Percentiles rank a stretch among this genome's conserved stretches.
Conservation (phyloP, 1,139 yeast species). For the Protomyces arabidopsidicola region DNA sequence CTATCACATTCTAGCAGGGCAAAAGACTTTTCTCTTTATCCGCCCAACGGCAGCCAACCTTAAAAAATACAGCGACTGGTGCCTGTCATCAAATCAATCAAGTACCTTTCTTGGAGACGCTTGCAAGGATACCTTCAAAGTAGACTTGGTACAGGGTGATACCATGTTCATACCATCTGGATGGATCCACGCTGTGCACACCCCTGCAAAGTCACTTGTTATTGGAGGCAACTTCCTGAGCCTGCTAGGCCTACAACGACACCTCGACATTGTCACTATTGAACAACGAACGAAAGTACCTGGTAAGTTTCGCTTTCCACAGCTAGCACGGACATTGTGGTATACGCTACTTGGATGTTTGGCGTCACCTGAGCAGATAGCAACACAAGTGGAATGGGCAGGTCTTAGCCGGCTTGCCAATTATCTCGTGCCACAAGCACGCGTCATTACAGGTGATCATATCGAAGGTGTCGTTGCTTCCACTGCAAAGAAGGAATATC, state of each 20-base stretch:
- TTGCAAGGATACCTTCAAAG: constrained; percentile 50
- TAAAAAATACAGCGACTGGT: constrained; percentile 64
- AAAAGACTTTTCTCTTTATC: constrained; percentile 66
- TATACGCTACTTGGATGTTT: constrained; percentile 41
- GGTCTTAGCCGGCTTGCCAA: not conserved
- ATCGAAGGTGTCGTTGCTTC: not conserved
- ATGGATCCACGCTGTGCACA: constrained; percentile 87
- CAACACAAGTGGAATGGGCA: not conserved
- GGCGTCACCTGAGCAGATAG: not conserved
- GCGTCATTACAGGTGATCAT: not conserved
- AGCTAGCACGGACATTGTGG: constrained; percentile 69
- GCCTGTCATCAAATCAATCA: constrained; percentile 59
- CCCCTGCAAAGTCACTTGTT: constrained; percentile 74
- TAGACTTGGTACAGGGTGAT: constrained; percentile 65
- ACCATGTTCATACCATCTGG: constrained; percentile 82
- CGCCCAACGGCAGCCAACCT: constrained; percentile 71
- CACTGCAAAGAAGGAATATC: not conserved
- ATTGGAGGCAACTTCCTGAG: constrained; percentile 86
- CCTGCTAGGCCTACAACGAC: constrained; percentile 56
- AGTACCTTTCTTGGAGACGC: constrained; percentile 64
- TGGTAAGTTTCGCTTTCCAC: constrained; percentile 69
- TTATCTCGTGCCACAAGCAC: not conserved
- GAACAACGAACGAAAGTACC: constrained; percentile 72
- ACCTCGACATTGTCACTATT: constrained; percentile 55
- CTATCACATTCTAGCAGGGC: constrained; percentile 71